Evolutionary conservation across 2,329 filamentous ascomycete genomes (phyloP), one percentile per base, ranked within the genome.

Genomic region (Penicillium hordei): DNA sequence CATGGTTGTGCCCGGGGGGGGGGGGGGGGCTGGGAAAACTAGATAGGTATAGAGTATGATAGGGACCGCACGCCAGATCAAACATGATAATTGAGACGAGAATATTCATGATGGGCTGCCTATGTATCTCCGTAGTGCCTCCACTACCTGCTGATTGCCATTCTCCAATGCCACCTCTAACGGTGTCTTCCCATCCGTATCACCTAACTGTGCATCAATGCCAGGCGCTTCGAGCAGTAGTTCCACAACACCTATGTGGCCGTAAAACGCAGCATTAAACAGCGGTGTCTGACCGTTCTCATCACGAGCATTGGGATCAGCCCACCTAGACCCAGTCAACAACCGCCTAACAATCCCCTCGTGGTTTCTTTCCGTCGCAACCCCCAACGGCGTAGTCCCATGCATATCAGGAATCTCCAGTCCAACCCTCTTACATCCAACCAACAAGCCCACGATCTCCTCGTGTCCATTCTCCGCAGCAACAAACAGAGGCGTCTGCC

Each of bases 351-450:
- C 56, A 13, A 61, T 39, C 29, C 27, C 29, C 4, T 44, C 50
- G 31, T 55, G 60, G 17, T 55, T 52, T 9, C 25, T 43, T 21
- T 60, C 59, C 5, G 57, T 53, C 17, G 64, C 61, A 45, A 60
- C 58, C 17, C 52, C 59, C 48, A 66, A 52, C n/a, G 64, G 63
- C 19, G 63, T 61, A 27, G 59, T 61, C 19, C 63, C 64, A 36
- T 59, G 54, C 15, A 62, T 57, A 53, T 64, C 60, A 13, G 57
- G n/a, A 43, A 61, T 51, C 19, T 65, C 59, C 48, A 63, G 19
- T 40, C 61, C 60, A 15, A 66, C 61, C 21, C 61, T 52, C 12
- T 58, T 57, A 48, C 57, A 60, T 6, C 36, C 43, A 27, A 61
- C 25, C 17, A 66, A 51, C 3, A 63, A 44, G 8, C 43, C 46